These are phyloP conservation scores for Colletotrichum ledebouriae DNA, from an alignment of 2,329 filamentous ascomycete genomes.

Conservation along the genomic window DNA sequence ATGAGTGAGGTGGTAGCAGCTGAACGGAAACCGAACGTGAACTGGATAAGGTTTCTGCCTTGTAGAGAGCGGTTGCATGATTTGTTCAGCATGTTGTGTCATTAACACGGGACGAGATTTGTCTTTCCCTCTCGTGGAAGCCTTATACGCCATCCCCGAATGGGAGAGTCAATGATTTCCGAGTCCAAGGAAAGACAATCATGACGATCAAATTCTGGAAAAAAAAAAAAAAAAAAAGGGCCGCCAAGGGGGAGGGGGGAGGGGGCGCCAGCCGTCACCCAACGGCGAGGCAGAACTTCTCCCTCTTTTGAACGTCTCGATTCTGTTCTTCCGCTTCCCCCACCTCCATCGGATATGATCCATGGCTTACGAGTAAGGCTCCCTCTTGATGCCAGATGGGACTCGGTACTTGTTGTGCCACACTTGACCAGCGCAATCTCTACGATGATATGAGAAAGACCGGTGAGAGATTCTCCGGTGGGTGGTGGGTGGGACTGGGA, in stretches of 20 bases:
- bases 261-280: background rate
- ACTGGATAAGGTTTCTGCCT: constrained; percentile 11
- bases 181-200: too few species aligned
- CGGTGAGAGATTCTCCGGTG: constrained; percentile 19
- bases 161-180: too few species aligned
- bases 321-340: background rate
- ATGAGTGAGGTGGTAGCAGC: constrained; percentile 15
- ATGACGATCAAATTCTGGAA: too few species aligned
- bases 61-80: constrained; percentile 7
- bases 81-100: background rate
- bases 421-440: constrained; percentile 18
- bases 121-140: background rate
- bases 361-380: constrained; percentile 17
- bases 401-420: background rate
- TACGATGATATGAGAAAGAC: constrained; percentile 5
- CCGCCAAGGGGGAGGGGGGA: too few species aligned
- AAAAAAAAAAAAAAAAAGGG: too few species aligned
- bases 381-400: background rate
- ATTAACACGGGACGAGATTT: constrained; percentile 28
- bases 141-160: too few species aligned
- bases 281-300: constrained; percentile 22
- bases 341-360: background rate
- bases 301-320: background rate
- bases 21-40: background rate
- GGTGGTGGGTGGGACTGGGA: background rate